Percentiles rank a stretch among this genome's conserved stretches.
These are phyloP conservation scores for Quercus rubra DNA, from an alignment of 306 rosid species.

Conservation along the genomic window DNA sequence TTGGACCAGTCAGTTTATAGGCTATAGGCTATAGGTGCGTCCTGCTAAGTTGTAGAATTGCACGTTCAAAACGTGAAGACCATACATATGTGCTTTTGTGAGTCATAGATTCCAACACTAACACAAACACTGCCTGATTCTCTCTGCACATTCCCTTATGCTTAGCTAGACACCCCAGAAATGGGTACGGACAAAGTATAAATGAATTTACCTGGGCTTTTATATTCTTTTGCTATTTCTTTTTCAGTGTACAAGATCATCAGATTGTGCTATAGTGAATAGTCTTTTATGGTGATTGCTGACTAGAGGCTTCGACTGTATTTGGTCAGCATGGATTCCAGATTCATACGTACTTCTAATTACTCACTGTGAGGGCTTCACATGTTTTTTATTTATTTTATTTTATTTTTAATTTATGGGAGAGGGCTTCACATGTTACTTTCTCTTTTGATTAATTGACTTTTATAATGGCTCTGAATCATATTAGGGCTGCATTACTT, in stretches of 20 bases:
- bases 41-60: neutral
- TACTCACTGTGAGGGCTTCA: too few species aligned
- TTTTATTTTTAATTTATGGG: neutral
- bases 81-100: neutral
- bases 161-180: neutral
- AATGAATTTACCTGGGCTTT: neutral
- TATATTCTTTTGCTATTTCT: too few species aligned
- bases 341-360: neutral
- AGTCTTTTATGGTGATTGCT: neutral
- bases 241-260: neutral
- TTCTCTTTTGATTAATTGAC: neutral
- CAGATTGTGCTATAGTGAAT: neutral
- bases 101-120: neutral
- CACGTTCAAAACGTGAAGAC: neutral
- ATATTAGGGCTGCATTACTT: neutral
- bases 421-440: neutral
- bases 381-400: neutral
- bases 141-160: neutral
- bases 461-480: neutral
- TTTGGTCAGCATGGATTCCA: neutral
- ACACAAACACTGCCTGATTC: neutral
- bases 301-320: neutral
- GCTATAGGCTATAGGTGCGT: neutral
- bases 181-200: neutral
- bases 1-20: neutral